phyloP scores from a whole-genome alignment of 1,284 basidiomycete genomes.

The Marasmius tenuissimus region DNA sequence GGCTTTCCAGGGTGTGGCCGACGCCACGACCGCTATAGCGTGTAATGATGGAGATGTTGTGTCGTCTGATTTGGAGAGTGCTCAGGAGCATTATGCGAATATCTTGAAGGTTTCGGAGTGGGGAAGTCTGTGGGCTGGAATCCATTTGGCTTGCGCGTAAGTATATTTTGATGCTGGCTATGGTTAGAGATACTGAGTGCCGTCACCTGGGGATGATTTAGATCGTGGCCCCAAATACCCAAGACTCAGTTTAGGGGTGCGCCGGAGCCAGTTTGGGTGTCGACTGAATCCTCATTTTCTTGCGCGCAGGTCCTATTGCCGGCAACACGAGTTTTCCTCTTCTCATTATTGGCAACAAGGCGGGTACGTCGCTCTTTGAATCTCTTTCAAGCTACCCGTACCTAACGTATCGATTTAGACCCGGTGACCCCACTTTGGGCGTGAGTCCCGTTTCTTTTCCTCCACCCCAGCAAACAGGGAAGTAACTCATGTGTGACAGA shows the following conservation, averaged over 20 bases:
- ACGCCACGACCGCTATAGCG: not conserved
- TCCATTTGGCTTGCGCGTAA: constrained; percentile 11
- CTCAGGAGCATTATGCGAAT: not conserved
- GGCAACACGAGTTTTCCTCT: constrained; percentile 15
- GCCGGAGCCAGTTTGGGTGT: not conserved
- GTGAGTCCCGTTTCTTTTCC: not conserved
- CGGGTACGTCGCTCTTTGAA: constrained; percentile 3
- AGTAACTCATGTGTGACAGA: not conserved
- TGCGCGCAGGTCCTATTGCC: constrained; percentile 8
- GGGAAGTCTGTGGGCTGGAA: constrained; percentile 13
- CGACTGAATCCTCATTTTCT: not conserved
- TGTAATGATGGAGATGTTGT: constrained; percentile 1
- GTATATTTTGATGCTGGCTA: not conserved
- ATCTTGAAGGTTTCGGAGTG: constrained; percentile 6
- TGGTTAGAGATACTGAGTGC: not conserved
- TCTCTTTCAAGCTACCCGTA: not conserved
- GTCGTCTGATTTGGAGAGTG: not conserved
- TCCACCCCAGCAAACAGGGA: not conserved
- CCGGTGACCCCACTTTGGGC: constrained; percentile 8
- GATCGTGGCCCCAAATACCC: constrained; percentile 13
- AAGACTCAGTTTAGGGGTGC: constrained; percentile 15
- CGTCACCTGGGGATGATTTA: too few relatives aligned
- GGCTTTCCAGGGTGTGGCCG: not conserved
- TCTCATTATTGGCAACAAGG: constrained; percentile 12
- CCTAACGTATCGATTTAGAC: not conserved